These are phyloP conservation scores for Didymella sp. DNA, from an alignment of 2,329 filamentous ascomycete species.

Conservation along the genomic window DNA sequence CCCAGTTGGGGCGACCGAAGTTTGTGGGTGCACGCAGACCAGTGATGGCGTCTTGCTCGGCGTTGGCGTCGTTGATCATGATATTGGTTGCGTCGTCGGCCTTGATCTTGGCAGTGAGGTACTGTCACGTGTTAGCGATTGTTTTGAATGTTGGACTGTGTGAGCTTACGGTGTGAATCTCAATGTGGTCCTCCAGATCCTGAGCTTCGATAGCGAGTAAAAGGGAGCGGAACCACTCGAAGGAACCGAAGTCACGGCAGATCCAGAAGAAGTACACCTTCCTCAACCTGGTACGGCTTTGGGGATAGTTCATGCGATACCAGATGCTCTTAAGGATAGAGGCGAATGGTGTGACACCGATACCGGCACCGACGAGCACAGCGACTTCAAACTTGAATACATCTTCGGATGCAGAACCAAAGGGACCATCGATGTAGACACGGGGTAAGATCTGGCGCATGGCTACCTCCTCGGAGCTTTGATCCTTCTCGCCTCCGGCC, in stretches of 20 bases:
- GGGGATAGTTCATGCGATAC: constrained; percentile 90
- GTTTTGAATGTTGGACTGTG: not conserved
- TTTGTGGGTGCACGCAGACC: constrained; percentile 82
- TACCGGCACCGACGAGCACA: constrained; percentile 59
- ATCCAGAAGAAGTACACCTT: constrained; percentile 97
- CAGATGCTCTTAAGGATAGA: constrained; percentile 79
- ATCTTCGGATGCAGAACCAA: constrained; percentile 84
- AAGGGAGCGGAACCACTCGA: constrained; percentile 88
- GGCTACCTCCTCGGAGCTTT: constrained; percentile 69
- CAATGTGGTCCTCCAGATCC: constrained; percentile 82
- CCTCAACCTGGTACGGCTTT: constrained; percentile 76
- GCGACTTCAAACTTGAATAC: constrained; percentile 74
- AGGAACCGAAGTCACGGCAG: constrained; percentile 84
- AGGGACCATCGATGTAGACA: constrained; percentile 84
- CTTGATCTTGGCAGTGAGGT: constrained; percentile 87
- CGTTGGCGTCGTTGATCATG: constrained; percentile 89
- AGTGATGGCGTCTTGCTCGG: constrained; percentile 83
- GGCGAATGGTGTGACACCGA: constrained; percentile 61
- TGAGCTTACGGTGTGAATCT: constrained; percentile 74
- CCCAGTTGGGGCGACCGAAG: constrained; percentile 87
- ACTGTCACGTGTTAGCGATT: constrained; percentile 53
- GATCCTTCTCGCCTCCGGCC: constrained; percentile 53
- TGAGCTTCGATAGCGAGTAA: constrained; percentile 85
- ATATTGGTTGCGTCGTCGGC: constrained; percentile 86
- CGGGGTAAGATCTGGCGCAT: constrained; percentile 77